Base-by-base conservation (phyloP, 805 yeast genomes). In the Pichia scutulata region DNA sequence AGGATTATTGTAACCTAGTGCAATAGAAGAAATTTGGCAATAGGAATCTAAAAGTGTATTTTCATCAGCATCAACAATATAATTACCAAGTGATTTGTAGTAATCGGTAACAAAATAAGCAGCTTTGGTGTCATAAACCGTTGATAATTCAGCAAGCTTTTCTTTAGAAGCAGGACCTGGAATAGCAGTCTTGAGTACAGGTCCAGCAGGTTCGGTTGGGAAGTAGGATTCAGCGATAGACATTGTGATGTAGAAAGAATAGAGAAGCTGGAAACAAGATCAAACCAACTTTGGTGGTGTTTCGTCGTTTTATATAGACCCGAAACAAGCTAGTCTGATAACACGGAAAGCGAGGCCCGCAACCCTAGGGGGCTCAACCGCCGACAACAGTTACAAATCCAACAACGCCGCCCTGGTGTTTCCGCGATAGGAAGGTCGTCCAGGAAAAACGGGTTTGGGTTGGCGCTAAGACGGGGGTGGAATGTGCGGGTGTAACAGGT, bases 1-100 rank as follows among this genome's bases (percentile, higher is more conserved):
- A 2, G 87, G 86, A 66, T 82, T 82, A 66, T 81, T 82, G 72
- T 82, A 82, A 48, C 88, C 87, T 57, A 82, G 68, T 3, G 86
- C 85, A 57, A 82, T 81, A 2, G 86, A 81, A 4, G 88, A 79
- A 57, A 82, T 82, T 64, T 82, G 88, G n/a, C 86, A 84, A 57
- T 82, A 82, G 16, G 81, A 76, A 65, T 82, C 88, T 58, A 82
- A 71, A 57, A 66, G 74, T 2, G 67, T 60, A 65, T 82, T 82
- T 8, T 85, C 86, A 61, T 82, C 87, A 16, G 75, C 83, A 63
- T 82, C 87, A 46, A 70, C 76, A 48, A 82, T 73, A 68, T 82
- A 82, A 68, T 82, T 82, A 60, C 88, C 88, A 12, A 62, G 49
- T 2, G 86, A 81, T 54, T 80, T 79, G 55, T 74, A 73, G 63